Conservation (phyloP, 331 rosid genomes). For the Malus hybrid region DNA sequence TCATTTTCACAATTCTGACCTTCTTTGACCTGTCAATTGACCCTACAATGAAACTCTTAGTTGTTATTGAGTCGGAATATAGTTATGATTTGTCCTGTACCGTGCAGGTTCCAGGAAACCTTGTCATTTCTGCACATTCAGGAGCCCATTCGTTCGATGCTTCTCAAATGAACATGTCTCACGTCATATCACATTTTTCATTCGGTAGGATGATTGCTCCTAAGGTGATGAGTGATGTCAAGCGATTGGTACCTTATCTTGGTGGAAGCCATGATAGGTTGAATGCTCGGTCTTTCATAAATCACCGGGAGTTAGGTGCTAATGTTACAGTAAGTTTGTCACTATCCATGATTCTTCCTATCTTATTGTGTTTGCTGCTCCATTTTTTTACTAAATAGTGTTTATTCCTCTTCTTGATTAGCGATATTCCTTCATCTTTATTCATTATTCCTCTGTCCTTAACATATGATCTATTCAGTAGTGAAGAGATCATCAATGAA, state of each 20-base stretch:
- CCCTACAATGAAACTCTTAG: background rate
- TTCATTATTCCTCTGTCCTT: too few relatives aligned
- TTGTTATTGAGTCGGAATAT: background rate
- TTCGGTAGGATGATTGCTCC: slow-evolving; percentile 68
- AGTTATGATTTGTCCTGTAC: slow-evolving; percentile 7
- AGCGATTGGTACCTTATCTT: slow-evolving; percentile 64
- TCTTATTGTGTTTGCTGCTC: slow-evolving; percentile 3
- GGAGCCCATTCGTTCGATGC: slow-evolving; percentile 79
- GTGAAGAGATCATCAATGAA: background rate
- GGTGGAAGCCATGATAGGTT: slow-evolving; percentile 79
- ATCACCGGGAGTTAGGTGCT: slow-evolving; percentile 53
- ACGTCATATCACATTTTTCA: slow-evolving; percentile 61
- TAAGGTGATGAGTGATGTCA: slow-evolving; percentile 50
- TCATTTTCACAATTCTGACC: slow-evolving; percentile 5
- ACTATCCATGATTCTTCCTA: background rate
- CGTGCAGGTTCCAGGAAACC: slow-evolving; percentile 83
- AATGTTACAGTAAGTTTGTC: slow-evolving; percentile 79
- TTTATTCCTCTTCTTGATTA: too few relatives aligned
- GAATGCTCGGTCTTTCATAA: slow-evolving; percentile 68
- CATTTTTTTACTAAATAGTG: background rate
- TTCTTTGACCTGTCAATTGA: background rate
- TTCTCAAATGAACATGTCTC: slow-evolving; percentile 88
- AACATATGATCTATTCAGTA: too few relatives aligned
- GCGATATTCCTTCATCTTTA: too few relatives aligned
- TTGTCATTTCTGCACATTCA: slow-evolving; percentile 67